These are phyloP conservation scores for Rhizophagus prolifer DNA, from an alignment of 192 early-diverging fungal species.

Conservation along the genomic window DNA sequence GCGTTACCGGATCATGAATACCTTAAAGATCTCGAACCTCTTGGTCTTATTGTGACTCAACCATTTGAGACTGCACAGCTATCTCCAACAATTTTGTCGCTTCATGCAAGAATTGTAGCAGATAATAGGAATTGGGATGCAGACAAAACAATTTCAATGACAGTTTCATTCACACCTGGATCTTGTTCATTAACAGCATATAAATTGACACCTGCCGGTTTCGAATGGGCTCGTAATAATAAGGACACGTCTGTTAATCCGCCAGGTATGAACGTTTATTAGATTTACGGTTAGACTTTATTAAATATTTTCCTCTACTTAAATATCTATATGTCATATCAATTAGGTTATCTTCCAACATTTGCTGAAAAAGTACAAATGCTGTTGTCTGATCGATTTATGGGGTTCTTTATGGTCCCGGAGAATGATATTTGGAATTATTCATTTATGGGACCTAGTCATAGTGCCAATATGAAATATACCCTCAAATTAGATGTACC, in stretches of 20 bases:
- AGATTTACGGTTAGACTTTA: background rate
- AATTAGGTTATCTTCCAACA: constrained; percentile 74
- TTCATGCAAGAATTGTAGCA: constrained; percentile 86
- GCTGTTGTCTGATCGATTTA: constrained; percentile 91
- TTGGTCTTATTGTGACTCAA: constrained; percentile 98
- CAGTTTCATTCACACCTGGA: constrained; percentile 97
- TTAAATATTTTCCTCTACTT: background rate
- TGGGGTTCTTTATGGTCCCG: constrained; percentile 99
- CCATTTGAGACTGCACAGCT: constrained; percentile 89
- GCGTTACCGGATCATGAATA: constrained; percentile 89
- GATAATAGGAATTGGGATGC: constrained; percentile 92
- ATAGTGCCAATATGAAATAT: constrained; percentile 92
- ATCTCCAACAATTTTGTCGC: constrained; percentile 87
- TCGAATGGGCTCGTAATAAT: constrained; percentile 96
- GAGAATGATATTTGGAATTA: constrained; percentile 97
- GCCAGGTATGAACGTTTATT: constrained; percentile 30
- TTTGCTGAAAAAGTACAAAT: constrained; percentile 98
- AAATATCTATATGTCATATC: background rate
- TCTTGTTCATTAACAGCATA: constrained; percentile 95
- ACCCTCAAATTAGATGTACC: constrained; percentile 85
- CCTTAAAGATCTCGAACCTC: constrained; percentile 88
- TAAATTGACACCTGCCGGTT: constrained; percentile 93
- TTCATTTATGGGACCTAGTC: constrained; percentile 96
- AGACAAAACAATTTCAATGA: constrained; percentile 88
- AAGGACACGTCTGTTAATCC: constrained; percentile 85